These are phyloP conservation scores for Ascochyta viciae-villosae DNA, from an alignment of 2,329 filamentous ascomycete species.

Conservation along the genomic window DNA sequence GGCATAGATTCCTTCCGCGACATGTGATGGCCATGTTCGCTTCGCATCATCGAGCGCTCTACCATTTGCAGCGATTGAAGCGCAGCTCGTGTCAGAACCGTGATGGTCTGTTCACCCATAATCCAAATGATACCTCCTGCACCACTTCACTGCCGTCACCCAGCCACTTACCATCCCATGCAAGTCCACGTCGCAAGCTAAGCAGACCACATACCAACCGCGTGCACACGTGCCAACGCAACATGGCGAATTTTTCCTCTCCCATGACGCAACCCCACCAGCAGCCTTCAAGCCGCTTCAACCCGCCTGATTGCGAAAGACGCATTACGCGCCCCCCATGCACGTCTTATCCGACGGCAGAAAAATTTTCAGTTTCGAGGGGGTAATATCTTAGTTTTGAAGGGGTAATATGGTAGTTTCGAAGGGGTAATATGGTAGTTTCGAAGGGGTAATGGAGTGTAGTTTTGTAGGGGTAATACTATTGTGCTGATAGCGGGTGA, in stretches of 20 bases:
- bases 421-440: constrained; percentile 39
- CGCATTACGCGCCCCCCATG: background rate
- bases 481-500: constrained; percentile 8
- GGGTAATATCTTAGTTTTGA: constrained; percentile 38
- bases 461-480: constrained; percentile 20
- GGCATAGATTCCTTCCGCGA: constrained; percentile 25
- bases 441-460: constrained; percentile 21
- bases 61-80: no score
- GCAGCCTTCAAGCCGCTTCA: background rate
- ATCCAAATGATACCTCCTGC: no score
- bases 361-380: constrained; percentile 48
- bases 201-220: no score
- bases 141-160: no score
- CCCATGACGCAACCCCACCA: constrained; percentile 9
- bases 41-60: no score
- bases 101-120: no score
- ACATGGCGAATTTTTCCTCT: constrained; percentile 2
- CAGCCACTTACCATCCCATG: no score
- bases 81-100: no score
- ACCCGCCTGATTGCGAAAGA: background rate
- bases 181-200: no score
- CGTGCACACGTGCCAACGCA: background rate
- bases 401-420: constrained; percentile 31
- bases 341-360: background rate
- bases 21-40: no score